Evolutionary conservation across 2,329 filamentous ascomycete species (phyloP), one percentile per base, ranked within the genome.

Genomic region (Aureobasidium namibiae): DNA sequence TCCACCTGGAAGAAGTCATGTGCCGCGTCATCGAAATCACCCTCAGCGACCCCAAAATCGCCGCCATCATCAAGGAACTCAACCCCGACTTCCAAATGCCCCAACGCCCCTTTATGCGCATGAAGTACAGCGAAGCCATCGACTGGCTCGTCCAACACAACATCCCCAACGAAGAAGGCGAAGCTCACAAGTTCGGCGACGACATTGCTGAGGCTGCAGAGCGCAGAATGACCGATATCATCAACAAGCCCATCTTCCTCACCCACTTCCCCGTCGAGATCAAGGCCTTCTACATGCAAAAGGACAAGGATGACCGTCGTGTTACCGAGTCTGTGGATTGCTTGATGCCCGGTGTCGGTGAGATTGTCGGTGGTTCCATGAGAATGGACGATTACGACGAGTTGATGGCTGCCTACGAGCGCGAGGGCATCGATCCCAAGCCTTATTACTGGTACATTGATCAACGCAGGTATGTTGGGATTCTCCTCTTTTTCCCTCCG

Each of bases 231-330:
- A 97, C 92, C 1, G 94, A 99, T 73, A 88, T 87, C 67, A 95
- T 99, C 80, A 94, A 95, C 84, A 80, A 84, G 58, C 94, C 94
- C 63, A 96, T 99, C 74, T 90, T 97, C 79, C 82, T 97, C 42
- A 97, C 92, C 2, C 92, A 97, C 76, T 99, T 99, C 84, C 94
- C 94, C 21, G 86, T 86, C 61, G 90, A 92, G 77, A 96, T 99
- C 81, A 99, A 99, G 81, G 89, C 94, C 1, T 99, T 99, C 75
- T 99, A 99, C 82, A 99, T 99, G 94, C 87, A 92, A 76, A 92
- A 88, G 76, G 94, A 92, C 67, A 79, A 81, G 44, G 75, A 82
- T 31, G 94, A 99, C 70, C 77, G 75, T 31, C 83, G 92, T 26
- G 90, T 96, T 29, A 99, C 94, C 0, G 92, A 99, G 80, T 90